Percentiles rank a stretch among this genome's conserved stretches.
These are phyloP conservation scores for Aspergillus coremiiformis DNA, from an alignment of 495 filamentous ascomycete genomes.

Conservation along the genomic window DNA sequence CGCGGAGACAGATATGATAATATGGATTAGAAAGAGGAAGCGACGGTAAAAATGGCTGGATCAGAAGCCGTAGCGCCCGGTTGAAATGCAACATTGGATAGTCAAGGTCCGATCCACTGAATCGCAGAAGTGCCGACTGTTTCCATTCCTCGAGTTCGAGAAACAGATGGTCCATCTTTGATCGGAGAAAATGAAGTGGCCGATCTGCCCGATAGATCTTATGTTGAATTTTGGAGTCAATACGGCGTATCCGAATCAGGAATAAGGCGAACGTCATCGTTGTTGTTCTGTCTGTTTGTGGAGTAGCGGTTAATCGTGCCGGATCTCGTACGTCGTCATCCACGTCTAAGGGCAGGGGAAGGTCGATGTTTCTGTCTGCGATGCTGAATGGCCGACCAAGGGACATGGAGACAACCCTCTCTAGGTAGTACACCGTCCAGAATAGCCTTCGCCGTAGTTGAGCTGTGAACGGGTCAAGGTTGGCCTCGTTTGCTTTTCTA, in stretches of 20 bases:
- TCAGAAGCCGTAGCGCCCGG: conserved; percentile 42
- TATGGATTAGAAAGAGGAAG: conserved; percentile 44
- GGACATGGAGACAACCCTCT: conserved; percentile 44
- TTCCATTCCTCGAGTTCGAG: conserved; percentile 48
- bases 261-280: conserved; percentile 44
- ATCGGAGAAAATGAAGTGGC: conserved; percentile 36
- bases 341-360: conserved; percentile 40
- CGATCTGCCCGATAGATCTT: conserved; percentile 49
- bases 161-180: conserved; percentile 44
- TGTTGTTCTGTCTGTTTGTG: conserved; percentile 29
- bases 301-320: conserved; percentile 28
- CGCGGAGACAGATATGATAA: conserved; percentile 43
- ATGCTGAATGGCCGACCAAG: conserved; percentile 47
- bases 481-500: conserved; percentile 41
- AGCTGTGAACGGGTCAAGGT: conserved; percentile 38
- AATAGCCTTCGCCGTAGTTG: conserved; percentile 46
- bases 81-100: conserved; percentile 48
- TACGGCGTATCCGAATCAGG: conserved; percentile 41
- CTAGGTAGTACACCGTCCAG: conserved; percentile 49
- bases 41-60: conserved; percentile 46
- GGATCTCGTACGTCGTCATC: conserved; percentile 43
- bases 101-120: conserved; percentile 36
- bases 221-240: conserved; percentile 48
- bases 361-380: conserved; percentile 46
- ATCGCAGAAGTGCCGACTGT: conserved; percentile 32